Evolutionary conservation across 2,329 filamentous ascomycete genomes (phyloP).

Genomic region (Teratosphaeria destructans): DNA sequence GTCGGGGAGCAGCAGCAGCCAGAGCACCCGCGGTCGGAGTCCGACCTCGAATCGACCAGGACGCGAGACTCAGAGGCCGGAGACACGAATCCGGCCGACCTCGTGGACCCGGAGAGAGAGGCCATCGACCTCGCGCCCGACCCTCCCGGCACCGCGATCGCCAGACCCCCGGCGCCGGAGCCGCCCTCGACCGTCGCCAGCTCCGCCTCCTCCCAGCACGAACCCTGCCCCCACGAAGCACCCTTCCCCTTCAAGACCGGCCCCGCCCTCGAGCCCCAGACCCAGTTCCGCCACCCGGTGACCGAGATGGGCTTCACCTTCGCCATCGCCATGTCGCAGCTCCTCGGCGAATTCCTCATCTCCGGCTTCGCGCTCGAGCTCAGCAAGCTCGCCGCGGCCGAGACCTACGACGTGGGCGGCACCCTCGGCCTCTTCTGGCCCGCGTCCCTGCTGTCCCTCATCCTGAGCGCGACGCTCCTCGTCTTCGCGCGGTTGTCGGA

Average conservation of each 20-base stretch:
- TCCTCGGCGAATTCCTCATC: slow-evolving; percentile 28
- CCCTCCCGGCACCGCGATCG: background rate
- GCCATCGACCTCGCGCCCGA: background rate
- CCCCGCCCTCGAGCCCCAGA: background rate
- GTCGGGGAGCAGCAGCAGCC: slow-evolving; percentile 6
- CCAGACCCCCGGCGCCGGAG: background rate
- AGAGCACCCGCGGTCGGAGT: background rate
- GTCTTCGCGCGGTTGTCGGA: slow-evolving; percentile 25
- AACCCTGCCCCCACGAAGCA: background rate
- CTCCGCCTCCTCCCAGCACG: background rate
- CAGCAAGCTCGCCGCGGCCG: slow-evolving; percentile 16
- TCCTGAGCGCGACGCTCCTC: slow-evolving; percentile 24
- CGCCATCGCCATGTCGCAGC: slow-evolving; percentile 26
- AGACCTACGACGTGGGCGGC: slow-evolving; percentile 2
- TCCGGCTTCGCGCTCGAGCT: slow-evolving; percentile 28
- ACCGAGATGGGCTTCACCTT: slow-evolving; percentile 26
- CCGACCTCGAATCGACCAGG: background rate
- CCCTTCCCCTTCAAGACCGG: background rate
- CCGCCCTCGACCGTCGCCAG: background rate
- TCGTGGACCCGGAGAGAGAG: background rate
- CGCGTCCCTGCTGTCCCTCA: slow-evolving; percentile 24
- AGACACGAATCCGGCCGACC: background rate
- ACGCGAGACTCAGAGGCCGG: background rate
- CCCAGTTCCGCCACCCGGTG: slow-evolving; percentile 19
- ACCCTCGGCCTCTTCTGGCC: slow-evolving; percentile 26